These are phyloP conservation scores for Nitzschia putrida DNA, from an alignment of 108 stramenopile genomes.

Conservation along the genomic window DNA sequence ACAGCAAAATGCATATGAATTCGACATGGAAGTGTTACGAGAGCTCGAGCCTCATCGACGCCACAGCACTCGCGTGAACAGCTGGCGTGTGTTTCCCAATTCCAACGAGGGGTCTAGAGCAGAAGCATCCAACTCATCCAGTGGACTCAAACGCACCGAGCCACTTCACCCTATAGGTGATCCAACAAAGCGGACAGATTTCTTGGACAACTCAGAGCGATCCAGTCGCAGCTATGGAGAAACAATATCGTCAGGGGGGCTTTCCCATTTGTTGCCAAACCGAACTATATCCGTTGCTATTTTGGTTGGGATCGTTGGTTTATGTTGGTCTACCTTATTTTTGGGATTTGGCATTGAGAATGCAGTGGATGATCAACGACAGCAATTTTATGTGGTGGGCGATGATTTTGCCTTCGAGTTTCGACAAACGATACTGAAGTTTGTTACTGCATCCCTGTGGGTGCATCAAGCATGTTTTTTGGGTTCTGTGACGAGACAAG, in stretches of 20 bases:
- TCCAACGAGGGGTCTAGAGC: background rate
- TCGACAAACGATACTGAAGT: conserved; percentile 5
- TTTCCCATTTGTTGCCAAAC: background rate
- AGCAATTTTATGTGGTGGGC: conserved; percentile 8
- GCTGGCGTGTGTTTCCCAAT: background rate
- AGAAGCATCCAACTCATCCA: background rate
- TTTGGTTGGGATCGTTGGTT: conserved; percentile 4
- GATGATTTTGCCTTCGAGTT: conserved; percentile 16
- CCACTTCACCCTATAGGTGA: background rate
- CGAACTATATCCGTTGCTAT: background rate
- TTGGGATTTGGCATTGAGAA: conserved; percentile 12
- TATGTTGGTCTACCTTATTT: conserved; percentile 5
- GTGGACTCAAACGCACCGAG: background rate
- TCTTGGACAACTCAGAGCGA: background rate
- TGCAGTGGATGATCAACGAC: background rate
- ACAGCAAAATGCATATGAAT: background rate
- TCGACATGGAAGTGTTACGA: background rate
- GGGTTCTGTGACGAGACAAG: conserved; percentile 1
- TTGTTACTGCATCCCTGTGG: conserved; percentile 26
- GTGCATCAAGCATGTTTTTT: conserved; percentile 20
- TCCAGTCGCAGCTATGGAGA: background rate
- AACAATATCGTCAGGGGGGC: background rate
- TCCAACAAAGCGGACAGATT: background rate
- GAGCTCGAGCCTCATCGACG: background rate
- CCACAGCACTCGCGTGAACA: background rate